Percentiles rank a stretch among this genome's conserved stretches.
These are phyloP conservation scores for Lasiosphaeriaceae sp. DNA, from an alignment of 495 filamentous ascomycete species.

Conservation along the genomic window DNA sequence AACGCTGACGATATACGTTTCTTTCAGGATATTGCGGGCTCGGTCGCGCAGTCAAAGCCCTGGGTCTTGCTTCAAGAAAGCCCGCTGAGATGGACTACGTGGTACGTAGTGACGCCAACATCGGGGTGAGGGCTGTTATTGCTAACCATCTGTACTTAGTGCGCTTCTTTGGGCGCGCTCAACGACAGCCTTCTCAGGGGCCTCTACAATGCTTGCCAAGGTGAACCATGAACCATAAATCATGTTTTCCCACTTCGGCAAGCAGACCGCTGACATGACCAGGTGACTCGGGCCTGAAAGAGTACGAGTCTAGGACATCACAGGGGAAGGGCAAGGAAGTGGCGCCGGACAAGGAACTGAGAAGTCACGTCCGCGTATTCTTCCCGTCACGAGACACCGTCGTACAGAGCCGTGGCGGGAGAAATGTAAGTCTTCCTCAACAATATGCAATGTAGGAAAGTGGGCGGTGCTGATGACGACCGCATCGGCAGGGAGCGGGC, in stretches of 20 bases:
- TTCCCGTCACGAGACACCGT: slow-evolving; percentile 81
- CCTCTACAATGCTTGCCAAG: slow-evolving; percentile 74
- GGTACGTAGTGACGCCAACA: slow-evolving; percentile 26
- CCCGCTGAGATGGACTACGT: slow-evolving; percentile 59
- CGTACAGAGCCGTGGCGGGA: slow-evolving; percentile 53
- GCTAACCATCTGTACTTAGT: slow-evolving; percentile 30
- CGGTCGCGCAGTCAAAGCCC: slow-evolving; percentile 51
- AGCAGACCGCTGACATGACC: background rate
- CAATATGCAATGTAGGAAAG: background rate
- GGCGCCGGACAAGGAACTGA: slow-evolving; percentile 29
- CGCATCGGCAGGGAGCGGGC: slow-evolving; percentile 49
- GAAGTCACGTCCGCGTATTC: slow-evolving; percentile 63
- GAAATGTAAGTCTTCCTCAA: slow-evolving; percentile 30
- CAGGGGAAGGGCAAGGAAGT: slow-evolving; percentile 31
- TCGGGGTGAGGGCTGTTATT: background rate
- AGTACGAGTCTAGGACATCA: slow-evolving; percentile 47
- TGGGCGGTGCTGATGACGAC: background rate
- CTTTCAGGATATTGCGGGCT: slow-evolving; percentile 59
- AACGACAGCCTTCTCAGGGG: slow-evolving; percentile 62
- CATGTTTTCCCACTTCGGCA: background rate
- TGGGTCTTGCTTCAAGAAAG: slow-evolving; percentile 49
- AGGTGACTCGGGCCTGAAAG: slow-evolving; percentile 59
- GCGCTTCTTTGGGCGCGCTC: slow-evolving; percentile 76
- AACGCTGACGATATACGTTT: background rate
- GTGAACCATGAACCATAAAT: too few relatives aligned